Percentiles rank a stretch among this genome's conserved stretches.
These are phyloP conservation scores for Coelastrella sp. DNA, from an alignment of 139 green algal genomes.

Conservation along the genomic window DNA sequence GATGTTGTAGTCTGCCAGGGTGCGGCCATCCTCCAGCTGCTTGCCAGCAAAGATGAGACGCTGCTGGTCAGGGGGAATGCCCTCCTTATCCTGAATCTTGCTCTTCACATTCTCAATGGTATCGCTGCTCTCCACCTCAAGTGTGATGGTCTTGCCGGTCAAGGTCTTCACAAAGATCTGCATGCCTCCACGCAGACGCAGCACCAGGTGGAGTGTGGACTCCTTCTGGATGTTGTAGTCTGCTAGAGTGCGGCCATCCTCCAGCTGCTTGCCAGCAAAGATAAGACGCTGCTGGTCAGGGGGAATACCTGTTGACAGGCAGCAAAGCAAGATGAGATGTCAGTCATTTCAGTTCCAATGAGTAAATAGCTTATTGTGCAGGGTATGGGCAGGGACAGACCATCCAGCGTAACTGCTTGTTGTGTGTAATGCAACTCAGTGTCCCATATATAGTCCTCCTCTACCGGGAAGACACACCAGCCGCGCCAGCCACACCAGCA, in stretches of 20 bases:
- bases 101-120: slow-evolving; percentile 95
- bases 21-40: slow-evolving; percentile 94
- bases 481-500: slow-evolving; percentile 83
- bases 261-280: slow-evolving; percentile 96
- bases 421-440: no score
- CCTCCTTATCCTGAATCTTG: slow-evolving; percentile 98
- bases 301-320: slow-evolving; percentile 73
- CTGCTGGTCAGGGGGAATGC: slow-evolving; percentile 93
- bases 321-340: background rate
- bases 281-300: slow-evolving; percentile 95
- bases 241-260: slow-evolving; percentile 92
- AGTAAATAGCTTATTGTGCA: no score
- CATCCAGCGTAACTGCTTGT: no score
- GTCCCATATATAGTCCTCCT: background rate
- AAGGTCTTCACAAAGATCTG: slow-evolving; percentile 96
- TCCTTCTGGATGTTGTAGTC: slow-evolving; percentile 99
- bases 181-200: slow-evolving; percentile 71
- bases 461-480: background rate
- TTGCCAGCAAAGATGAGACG: slow-evolving; percentile 96
- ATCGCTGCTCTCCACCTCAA: slow-evolving; percentile 82
- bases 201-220: slow-evolving; percentile 77
- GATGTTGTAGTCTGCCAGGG: slow-evolving; percentile 95
- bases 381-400: no score
- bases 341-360: no score
- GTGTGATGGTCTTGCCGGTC: slow-evolving; percentile 85